These are phyloP conservation scores for Ophiocordyceps robertsii DNA, from an alignment of 2,329 filamentous ascomycete genomes.

Conservation along the genomic window DNA sequence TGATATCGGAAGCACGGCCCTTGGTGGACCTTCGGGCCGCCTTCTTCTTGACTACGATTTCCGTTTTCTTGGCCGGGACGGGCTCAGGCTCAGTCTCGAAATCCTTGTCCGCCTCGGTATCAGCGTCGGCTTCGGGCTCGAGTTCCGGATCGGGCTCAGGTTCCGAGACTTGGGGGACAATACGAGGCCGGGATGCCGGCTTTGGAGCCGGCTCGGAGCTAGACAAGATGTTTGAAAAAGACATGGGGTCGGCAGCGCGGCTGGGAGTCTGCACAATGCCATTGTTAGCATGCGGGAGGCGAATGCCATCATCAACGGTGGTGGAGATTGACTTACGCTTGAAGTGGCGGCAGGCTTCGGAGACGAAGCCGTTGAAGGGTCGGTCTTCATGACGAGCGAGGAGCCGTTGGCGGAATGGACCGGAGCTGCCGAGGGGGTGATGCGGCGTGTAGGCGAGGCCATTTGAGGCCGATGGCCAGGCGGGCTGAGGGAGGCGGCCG, in stretches of 20 bases:
- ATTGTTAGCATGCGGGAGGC: neutral
- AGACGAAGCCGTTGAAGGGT: constrained; percentile 25
- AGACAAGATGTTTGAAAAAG: constrained; percentile 87
- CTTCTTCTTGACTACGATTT: constrained; percentile 17
- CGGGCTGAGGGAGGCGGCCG: constrained; percentile 28
- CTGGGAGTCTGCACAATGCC: constrained; percentile 45
- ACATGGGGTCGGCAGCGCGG: constrained; percentile 78
- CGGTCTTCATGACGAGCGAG: constrained; percentile 20
- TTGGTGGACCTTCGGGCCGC: constrained; percentile 26
- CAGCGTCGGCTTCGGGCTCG: constrained; percentile 10
- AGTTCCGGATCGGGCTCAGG: constrained; percentile 8
- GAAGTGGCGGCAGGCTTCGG: constrained; percentile 21
- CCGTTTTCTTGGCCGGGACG: constrained; percentile 10
- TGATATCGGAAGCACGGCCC: constrained; percentile 37
- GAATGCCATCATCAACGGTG: neutral
- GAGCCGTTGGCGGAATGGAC: constrained; percentile 26
- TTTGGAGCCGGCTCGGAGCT: constrained; percentile 54
- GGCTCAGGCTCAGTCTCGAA: constrained; percentile 20
- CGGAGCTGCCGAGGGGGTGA: constrained; percentile 9
- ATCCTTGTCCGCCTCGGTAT: constrained; percentile 21
- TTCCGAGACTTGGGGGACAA: constrained; percentile 11
- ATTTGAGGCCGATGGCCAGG: constrained; percentile 25
- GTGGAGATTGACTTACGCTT: constrained; percentile 13
- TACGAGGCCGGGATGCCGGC: constrained; percentile 32
- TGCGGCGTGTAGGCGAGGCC: constrained; percentile 32